A percentile compares a stretch with the other conserved stretches of the same genome.
Evolutionary conservation across 371 early-diverging fungal species (phyloP).

Genomic region (Mucor sp.): DNA sequence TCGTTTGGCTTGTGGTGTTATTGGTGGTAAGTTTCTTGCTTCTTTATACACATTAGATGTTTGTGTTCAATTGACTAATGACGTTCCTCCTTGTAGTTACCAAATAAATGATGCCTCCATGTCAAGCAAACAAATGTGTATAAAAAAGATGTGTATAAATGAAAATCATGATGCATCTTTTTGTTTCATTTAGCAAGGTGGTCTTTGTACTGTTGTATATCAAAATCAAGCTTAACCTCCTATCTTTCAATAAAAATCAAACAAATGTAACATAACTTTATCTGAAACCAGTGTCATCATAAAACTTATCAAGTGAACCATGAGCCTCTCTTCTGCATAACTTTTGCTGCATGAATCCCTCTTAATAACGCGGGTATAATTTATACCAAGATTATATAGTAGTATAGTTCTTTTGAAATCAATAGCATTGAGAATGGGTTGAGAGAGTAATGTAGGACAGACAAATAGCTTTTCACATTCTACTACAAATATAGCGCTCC

Average conservation of each 20-base stretch:
- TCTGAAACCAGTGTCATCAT: neutral
- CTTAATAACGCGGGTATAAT: too few species aligned
- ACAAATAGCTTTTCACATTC: neutral
- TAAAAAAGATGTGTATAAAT: neutral
- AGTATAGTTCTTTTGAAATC: too few species aligned
- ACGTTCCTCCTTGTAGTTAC: slow-evolving; percentile 23
- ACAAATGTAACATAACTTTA: neutral
- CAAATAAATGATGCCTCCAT: slow-evolving; percentile 12
- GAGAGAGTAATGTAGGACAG: neutral
- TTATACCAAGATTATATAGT: too few species aligned
- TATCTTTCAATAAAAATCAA: neutral
- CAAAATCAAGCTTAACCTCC: neutral
- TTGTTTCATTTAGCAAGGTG: neutral
- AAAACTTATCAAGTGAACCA: neutral
- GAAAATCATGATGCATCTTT: neutral
- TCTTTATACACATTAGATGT: neutral
- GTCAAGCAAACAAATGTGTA: neutral
- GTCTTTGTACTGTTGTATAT: neutral
- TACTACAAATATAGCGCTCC: neutral
- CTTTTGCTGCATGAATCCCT: neutral
- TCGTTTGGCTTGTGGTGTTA: slow-evolving; percentile 91
- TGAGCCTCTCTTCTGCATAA: neutral
- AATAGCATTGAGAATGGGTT: too few species aligned
- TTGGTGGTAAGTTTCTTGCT: slow-evolving; percentile 65
- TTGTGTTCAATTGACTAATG: slow-evolving; percentile 10